Percentiles rank a stretch among this genome's conserved stretches.
These are phyloP conservation scores for Salix suchowensis DNA, from an alignment of 345 rosid species.

Conservation along the genomic window DNA sequence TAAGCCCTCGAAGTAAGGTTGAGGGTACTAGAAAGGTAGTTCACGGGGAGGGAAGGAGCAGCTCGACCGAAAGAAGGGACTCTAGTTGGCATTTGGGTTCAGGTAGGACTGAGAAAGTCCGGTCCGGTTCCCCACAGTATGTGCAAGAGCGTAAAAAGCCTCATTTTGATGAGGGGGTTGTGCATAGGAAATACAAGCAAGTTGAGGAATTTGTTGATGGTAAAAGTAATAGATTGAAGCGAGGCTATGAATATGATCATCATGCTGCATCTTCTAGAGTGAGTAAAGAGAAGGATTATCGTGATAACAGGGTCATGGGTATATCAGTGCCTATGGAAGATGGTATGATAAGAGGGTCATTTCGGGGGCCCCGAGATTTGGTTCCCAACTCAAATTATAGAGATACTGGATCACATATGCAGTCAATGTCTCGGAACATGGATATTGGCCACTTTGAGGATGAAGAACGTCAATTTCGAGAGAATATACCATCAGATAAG, in stretches of 20 bases:
- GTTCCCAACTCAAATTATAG: slow-evolving; percentile 33
- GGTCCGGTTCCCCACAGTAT: slow-evolving; percentile 23
- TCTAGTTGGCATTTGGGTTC: slow-evolving; percentile 27
- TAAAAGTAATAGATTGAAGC: slow-evolving; percentile 25
- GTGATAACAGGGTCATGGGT: slow-evolving; percentile 25
- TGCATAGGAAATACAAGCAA: slow-evolving; percentile 23
- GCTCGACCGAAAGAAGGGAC: slow-evolving; percentile 32
- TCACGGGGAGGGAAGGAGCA: slow-evolving; percentile 20
- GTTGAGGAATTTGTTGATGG: slow-evolving; percentile 27
- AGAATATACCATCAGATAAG: slow-evolving; percentile 31
- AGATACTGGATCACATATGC: slow-evolving; percentile 26
- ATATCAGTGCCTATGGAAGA: slow-evolving; percentile 30
- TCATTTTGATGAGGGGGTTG: slow-evolving; percentile 19
- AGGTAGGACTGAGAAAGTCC: slow-evolving; percentile 25
- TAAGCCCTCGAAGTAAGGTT: slow-evolving; percentile 30
- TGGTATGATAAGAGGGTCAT: slow-evolving; percentile 25
- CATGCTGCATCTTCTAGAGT: slow-evolving; percentile 25
- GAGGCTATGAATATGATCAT: slow-evolving; percentile 32
- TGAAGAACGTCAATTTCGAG: slow-evolving; percentile 33
- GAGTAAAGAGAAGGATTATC: slow-evolving; percentile 30
- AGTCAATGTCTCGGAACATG: slow-evolving; percentile 11
- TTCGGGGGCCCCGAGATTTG: slow-evolving; percentile 22
- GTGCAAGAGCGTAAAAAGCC: slow-evolving; percentile 26
- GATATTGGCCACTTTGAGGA: slow-evolving; percentile 26
- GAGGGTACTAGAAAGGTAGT: slow-evolving; percentile 32